Conservation (phyloP, 371 early-diverging fungal genomes). For the Mortierella polycephala region DNA sequence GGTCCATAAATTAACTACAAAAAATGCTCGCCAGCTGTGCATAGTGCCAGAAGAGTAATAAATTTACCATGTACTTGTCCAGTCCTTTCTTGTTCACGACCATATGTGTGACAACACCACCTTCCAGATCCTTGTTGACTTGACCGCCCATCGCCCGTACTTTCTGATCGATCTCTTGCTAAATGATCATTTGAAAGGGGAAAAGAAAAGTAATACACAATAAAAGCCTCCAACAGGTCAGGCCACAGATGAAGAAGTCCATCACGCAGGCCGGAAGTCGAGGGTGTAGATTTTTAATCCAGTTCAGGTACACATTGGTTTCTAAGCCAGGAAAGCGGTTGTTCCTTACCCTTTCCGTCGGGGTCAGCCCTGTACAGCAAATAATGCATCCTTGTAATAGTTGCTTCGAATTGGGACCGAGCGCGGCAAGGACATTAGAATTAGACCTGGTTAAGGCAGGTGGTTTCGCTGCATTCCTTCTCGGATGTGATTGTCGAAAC, state of each 20-base stretch:
- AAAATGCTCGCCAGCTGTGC: too few species aligned
- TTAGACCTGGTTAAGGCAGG: background rate
- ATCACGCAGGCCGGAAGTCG: background rate
- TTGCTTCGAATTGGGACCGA: background rate
- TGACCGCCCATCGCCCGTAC: conserved; percentile 20
- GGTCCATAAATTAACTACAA: too few species aligned
- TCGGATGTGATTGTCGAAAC: conserved; percentile 32
- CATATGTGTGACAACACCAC: conserved; percentile 17
- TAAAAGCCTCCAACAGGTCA: background rate
- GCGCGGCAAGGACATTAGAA: background rate
- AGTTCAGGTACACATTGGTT: too few species aligned
- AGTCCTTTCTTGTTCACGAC: conserved; percentile 14
- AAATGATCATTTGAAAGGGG: background rate
- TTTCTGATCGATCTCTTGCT: conserved; percentile 16
- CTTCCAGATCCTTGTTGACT: conserved; percentile 10
- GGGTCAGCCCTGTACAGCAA: conserved; percentile 19
- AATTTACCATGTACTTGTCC: conserved; percentile 24
- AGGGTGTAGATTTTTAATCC: too few species aligned
- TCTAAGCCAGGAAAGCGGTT: too few species aligned
- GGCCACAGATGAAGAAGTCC: background rate
- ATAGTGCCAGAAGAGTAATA: too few species aligned
- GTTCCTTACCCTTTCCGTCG: conserved; percentile 16
- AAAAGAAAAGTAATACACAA: background rate
- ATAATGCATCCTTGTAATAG: conserved; percentile 14
- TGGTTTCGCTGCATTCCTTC: conserved; percentile 4